Evolutionary conservation across 2,329 filamentous ascomycete species (phyloP), one percentile per base, ranked within the genome.

Genomic region (Allantophomopsis lycopodina): DNA sequence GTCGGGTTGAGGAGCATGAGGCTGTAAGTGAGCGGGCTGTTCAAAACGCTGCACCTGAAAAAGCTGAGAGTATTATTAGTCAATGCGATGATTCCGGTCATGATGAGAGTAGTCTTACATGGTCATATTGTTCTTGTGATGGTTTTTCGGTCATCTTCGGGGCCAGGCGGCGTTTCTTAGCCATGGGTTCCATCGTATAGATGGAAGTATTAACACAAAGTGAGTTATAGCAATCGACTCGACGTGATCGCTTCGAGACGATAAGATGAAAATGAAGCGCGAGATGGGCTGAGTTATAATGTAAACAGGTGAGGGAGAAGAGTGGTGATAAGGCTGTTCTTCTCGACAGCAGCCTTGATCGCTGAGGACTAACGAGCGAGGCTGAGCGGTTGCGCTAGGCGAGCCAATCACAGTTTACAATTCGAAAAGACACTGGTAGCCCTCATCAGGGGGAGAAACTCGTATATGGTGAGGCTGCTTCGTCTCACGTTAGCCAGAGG

Each of bases 161-260:
- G 32, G 55, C 55, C 37, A 58, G 53, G 46, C 53, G 50, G 38
- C 55, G 53, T 47, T 56, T 58, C 47, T 57, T 57, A 39, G 43
- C 52, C 21, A 49, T 51, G 46, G 52, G 55, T 46, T 58, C 54
- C 52, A 55, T 55, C 35, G 38, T 42, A 44, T 44, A 44, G 44
- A 44, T 46, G 32, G 28, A n/a, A 18, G 17, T 15, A n/a, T 15
- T 40, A 38, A 49, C 40, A 32, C 35, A 35, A 14, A 20, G 20
- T 28, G 21, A 15, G 34, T 13, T n/a, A 11, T n/a, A 14, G 31
- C 20, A 32, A 35, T 35, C 18, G 20, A 18, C 32, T 33, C 20
- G 38, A 32, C 18, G n/a, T 33, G 16, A 18, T n/a, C 17, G 15
- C 14, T 13, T 39, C 35, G 18, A 36, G 4, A 36, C 10, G 13